Base-by-base conservation (phyloP, 768 basidiomycete genomes). In the Xerocomus spinulosus region DNA sequence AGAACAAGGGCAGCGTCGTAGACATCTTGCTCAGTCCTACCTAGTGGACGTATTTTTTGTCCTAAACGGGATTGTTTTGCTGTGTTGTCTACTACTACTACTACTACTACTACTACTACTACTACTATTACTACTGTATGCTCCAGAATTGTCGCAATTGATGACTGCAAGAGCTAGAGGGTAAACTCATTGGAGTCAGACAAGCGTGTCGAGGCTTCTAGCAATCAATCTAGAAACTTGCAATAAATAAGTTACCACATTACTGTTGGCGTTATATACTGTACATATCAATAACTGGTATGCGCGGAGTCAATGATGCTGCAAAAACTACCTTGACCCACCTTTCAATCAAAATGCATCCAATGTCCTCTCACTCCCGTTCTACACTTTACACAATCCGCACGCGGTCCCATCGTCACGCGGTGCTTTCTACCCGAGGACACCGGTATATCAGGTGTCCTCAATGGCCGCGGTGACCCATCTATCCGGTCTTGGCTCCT, bases 1-100 rank as follows among this genome's bases (percentile, higher is more conserved):
- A 96, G 77, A 93, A 97, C 28, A 96, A 77, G 13, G 91, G 87
- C 46, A 97, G 80, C 28, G 92, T 94, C 42, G 92, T 92, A 30
- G 87, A 80, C 82, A 92, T 89, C 38, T 44, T 44, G 46, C 36
- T 44, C 20, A 29, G 44, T 30, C n/a, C 23, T 15, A 10, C n/a
- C n/a, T n/a, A 1, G n/a, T n/a, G 5, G 17, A 15, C 8, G n/a
- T n/a, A n/a, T 34, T 33, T 46, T 41, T 35, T 32, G 6, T 18
- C 20, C 45, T 15, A 49, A 55, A 48, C 44, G 35, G 29, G 50
- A 41, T 55, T 67, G 62, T 64, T 64, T 49, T 65, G 62, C 33
- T 32, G 28, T 64, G 54, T 66, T 64, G 24, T 30, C 4, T 33
- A 14, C 29, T 3, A 13, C 9, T 30, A 13, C 29, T 14, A 4